Percentiles rank a stretch among this genome's conserved stretches.
Evolutionary conservation across 1,284 basidiomycete genomes (phyloP).

Genomic region (Ceratobasidium sp.): DNA sequence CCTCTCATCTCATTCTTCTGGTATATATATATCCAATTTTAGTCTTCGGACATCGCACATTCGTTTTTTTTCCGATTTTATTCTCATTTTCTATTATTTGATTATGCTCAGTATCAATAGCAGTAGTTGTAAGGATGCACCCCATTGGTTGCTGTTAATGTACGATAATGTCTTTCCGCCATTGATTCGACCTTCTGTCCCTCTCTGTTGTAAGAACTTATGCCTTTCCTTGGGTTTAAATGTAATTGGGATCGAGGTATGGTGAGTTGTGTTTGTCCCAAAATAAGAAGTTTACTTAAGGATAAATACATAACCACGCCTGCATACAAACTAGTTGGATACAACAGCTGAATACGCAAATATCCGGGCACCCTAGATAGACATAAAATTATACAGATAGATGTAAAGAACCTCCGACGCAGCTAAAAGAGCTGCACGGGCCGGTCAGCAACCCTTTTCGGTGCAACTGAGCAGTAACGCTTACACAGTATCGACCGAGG

Average conservation of each 20-base stretch:
- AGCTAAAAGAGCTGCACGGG: background rate
- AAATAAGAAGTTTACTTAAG: background rate
- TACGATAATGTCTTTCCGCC: conserved; percentile 18
- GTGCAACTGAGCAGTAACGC: background rate
- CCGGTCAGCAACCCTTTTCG: background rate
- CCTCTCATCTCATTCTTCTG: conserved; percentile 1
- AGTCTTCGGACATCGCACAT: conserved; percentile 7
- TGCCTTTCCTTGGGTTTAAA: background rate
- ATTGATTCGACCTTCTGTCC: background rate
- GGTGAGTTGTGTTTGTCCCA: conserved; percentile 20
- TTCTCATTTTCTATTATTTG: background rate
- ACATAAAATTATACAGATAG: too few relatives aligned
- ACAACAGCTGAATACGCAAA: background rate
- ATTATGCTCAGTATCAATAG: conserved; percentile 17
- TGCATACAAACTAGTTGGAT: background rate
- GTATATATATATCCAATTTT: conserved; percentile 24
- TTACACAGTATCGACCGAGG: background rate
- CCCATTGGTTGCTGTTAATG: conserved; percentile 13
- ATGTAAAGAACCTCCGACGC: background rate
- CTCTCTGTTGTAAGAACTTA: conserved; percentile 5
- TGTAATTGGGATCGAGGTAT: background rate
- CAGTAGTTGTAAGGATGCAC: background rate
- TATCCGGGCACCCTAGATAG: too few relatives aligned
- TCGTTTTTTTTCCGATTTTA: conserved; percentile 6
- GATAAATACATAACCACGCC: conserved; percentile 2